A percentile compares a stretch with the other conserved stretches of the same genome.
These are phyloP conservation scores for Biancaea sappan DNA, from an alignment of 306 rosid species.

Conservation along the genomic window DNA sequence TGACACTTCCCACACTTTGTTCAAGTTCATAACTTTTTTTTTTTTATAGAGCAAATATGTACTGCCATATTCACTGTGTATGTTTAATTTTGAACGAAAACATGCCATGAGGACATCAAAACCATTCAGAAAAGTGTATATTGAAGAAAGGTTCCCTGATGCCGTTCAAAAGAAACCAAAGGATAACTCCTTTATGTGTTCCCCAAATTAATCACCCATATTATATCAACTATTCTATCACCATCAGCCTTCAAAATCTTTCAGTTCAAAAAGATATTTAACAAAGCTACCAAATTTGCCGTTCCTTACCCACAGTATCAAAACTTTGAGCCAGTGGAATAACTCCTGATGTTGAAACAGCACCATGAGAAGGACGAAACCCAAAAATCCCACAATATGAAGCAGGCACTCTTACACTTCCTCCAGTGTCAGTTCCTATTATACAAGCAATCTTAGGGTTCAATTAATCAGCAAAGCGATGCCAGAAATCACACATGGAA, in stretches of 20 bases:
- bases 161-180: background rate
- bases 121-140: background rate
- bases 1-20: background rate
- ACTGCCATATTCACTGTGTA: background rate
- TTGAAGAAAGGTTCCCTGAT: too few species aligned
- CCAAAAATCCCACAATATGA: conserved; percentile 88
- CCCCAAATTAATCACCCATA: background rate
- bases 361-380: conserved; percentile 80
- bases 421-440: conserved; percentile 91
- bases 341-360: conserved; percentile 64
- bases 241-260: background rate
- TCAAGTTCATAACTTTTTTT: background rate
- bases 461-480: conserved; percentile 15
- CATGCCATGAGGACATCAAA: background rate
- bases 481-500: conserved; percentile 20
- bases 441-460: background rate
- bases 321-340: conserved; percentile 85
- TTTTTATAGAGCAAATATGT: background rate
- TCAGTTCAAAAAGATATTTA: background rate
- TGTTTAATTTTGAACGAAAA: background rate
- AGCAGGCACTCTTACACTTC: conserved; percentile 89
- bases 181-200: conserved; percentile 12
- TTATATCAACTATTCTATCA: background rate
- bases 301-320: conserved; percentile 77
- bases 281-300: background rate